Evolutionary conservation across 805 yeast genomes (phyloP).

Genomic region (Kluyveromyces nonfermentans): DNA sequence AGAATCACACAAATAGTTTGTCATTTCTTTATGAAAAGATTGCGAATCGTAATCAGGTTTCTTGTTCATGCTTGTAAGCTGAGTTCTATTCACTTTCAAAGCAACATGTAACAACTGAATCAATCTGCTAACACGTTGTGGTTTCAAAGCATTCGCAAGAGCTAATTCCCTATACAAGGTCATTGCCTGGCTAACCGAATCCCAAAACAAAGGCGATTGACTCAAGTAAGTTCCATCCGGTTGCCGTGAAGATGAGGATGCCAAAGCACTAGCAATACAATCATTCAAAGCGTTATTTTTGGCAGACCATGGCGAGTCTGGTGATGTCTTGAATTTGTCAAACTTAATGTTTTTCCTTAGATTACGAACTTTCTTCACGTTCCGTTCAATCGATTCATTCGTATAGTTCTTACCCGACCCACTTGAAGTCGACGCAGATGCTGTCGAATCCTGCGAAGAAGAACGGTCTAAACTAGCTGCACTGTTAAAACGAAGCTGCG

Average conservation of each 20-base stretch:
- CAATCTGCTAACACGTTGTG: slow-evolving; percentile 38
- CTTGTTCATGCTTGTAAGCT: slow-evolving; percentile 44
- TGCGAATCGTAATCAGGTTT: slow-evolving; percentile 53
- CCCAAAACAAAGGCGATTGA: slow-evolving; percentile 38
- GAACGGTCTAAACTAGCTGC: slow-evolving; percentile 28
- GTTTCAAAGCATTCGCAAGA: slow-evolving; percentile 39
- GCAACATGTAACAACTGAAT: slow-evolving; percentile 47
- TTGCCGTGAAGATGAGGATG: slow-evolving; percentile 6
- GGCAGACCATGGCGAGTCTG: slow-evolving; percentile 40
- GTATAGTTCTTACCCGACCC: not conserved
- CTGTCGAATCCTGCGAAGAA: slow-evolving; percentile 6
- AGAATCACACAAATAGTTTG: slow-evolving; percentile 39
- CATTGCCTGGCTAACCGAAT: slow-evolving; percentile 42
- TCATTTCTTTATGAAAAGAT: slow-evolving; percentile 46
- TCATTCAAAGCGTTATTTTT: slow-evolving; percentile 47
- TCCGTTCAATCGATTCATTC: slow-evolving; percentile 6
- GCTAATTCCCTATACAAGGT: slow-evolving; percentile 39
- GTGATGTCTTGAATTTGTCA: slow-evolving; percentile 13
- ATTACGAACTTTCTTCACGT: slow-evolving; percentile 25
- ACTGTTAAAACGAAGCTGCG: slow-evolving; percentile 31
- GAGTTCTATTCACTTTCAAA: slow-evolving; percentile 45
- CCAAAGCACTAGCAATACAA: slow-evolving; percentile 25
- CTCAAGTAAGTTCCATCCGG: not conserved
- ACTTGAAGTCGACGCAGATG: not conserved
- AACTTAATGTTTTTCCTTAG: slow-evolving; percentile 13